These are phyloP conservation scores for Pichia phayaonensis DNA, from an alignment of 805 yeast species.

Conservation along the genomic window DNA sequence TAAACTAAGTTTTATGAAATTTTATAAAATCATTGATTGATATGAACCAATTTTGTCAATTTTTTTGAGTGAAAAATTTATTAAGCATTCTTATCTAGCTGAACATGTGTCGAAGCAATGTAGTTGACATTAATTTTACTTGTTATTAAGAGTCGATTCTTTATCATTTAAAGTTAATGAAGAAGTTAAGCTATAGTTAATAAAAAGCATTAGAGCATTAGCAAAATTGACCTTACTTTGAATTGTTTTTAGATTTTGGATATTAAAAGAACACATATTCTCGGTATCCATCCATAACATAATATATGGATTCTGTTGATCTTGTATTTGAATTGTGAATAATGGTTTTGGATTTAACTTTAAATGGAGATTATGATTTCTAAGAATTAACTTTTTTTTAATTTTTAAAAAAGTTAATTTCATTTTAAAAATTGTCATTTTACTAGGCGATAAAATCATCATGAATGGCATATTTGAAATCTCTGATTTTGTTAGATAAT, in stretches of 20 bases:
- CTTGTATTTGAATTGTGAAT: constrained; percentile 13
- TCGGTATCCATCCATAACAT: constrained; percentile 16
- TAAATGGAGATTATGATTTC: background rate
- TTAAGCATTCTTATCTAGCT: background rate
- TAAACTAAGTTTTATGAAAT: too few species aligned
- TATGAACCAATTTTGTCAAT: too few species aligned
- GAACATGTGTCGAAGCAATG: background rate
- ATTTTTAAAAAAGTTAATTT: background rate
- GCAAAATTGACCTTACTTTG: constrained; percentile 8
- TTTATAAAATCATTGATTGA: too few species aligned
- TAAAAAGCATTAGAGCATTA: constrained; percentile 9
- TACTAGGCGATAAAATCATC: background rate
- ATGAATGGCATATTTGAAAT: background rate
- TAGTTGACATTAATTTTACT: background rate
- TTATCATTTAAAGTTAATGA: background rate
- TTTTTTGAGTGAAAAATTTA: too few species aligned
- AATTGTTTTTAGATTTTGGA: background rate
- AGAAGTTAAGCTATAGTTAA: background rate
- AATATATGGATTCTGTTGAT: constrained; percentile 5
- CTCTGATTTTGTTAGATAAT: background rate
- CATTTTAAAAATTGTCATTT: constrained; percentile 1
- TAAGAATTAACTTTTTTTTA: background rate
- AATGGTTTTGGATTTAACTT: background rate
- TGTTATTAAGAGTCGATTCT: background rate
- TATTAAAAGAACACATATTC: constrained; percentile 13